Percentiles rank a stretch among this genome's conserved stretches.
These are phyloP conservation scores for Ogataea trehaloabstinens DNA, from an alignment of 805 yeast species.

Conservation along the genomic window DNA sequence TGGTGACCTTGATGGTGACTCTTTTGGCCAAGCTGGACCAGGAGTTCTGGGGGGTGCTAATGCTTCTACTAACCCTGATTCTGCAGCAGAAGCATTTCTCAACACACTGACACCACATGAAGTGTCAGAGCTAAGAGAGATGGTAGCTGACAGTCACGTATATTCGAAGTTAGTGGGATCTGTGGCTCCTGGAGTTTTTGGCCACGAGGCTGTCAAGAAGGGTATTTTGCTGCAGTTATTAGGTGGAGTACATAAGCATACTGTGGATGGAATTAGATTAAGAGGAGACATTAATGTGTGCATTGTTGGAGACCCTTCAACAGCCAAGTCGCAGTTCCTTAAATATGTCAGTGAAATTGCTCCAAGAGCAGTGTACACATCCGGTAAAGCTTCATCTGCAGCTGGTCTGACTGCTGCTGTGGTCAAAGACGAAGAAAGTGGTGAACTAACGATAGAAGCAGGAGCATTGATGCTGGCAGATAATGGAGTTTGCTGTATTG, in stretches of 20 bases:
- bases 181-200: constrained; percentile 93
- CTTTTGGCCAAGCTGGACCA: constrained; percentile 26
- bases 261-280: constrained; percentile 89
- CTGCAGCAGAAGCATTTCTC: constrained; percentile 78
- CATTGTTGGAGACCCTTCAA: constrained; percentile 96
- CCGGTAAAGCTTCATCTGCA: constrained; percentile 98
- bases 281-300: constrained; percentile 97
- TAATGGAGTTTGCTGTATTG: constrained; percentile 97
- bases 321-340: constrained; percentile 92
- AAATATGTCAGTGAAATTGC: constrained; percentile 89
- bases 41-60: constrained; percentile 4
- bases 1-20: background rate
- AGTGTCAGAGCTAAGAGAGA: constrained; percentile 76
- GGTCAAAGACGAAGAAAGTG: constrained; percentile 94
- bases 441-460: constrained; percentile 96
- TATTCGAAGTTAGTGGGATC: constrained; percentile 83
- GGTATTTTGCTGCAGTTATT: constrained; percentile 84
- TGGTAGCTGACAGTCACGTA: constrained; percentile 87
- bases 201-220: constrained; percentile 91
- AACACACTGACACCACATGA: constrained; percentile 78
- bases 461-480: constrained; percentile 99
- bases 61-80: constrained; percentile 45
- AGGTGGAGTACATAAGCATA: constrained; percentile 93
- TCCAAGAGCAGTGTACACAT: constrained; percentile 93
- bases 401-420: constrained; percentile 99